Percentiles rank a stretch among this genome's conserved stretches.
Conservation (phyloP, 1,139 yeast species). For the Saccharomycopsis crataegensis region DNA sequence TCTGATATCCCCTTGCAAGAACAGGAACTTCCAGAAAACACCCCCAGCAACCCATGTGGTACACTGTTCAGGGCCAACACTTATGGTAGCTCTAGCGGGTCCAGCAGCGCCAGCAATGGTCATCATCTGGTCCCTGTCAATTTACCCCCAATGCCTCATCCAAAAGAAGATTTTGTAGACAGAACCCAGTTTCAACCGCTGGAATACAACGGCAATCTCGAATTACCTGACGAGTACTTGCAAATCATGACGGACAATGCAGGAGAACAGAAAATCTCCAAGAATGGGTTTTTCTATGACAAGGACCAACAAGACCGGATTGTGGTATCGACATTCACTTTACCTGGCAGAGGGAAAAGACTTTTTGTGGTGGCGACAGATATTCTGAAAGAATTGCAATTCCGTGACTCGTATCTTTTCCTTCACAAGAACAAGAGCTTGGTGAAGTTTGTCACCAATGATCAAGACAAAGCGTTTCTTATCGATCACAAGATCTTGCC, state of each 20-base stretch:
- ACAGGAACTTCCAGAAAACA: slow-evolving; percentile 21
- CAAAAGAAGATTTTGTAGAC: slow-evolving; percentile 17
- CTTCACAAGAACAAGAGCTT: slow-evolving; percentile 54
- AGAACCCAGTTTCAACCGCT: slow-evolving; percentile 15
- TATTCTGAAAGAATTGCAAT: slow-evolving; percentile 57
- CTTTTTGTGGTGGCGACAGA: slow-evolving; percentile 62
- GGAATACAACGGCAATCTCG: slow-evolving; percentile 24
- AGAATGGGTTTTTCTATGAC: slow-evolving; percentile 47
- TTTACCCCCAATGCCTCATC: slow-evolving; percentile 17
- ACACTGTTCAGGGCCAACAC: no score
- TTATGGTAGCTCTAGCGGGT: no score
- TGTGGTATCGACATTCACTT: slow-evolving; percentile 50
- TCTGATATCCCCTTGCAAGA: slow-evolving; percentile 19
- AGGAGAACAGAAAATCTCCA: slow-evolving; percentile 50
- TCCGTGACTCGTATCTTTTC: slow-evolving; percentile 57
- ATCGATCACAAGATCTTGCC: slow-evolving; percentile 47
- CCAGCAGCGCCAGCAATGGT: no score
- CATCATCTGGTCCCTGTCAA: slow-evolving; percentile 19
- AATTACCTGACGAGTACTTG: slow-evolving; percentile 30
- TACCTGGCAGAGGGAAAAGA: slow-evolving; percentile 43
- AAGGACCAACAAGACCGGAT: slow-evolving; percentile 38
- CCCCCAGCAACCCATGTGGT: slow-evolving; percentile 23
- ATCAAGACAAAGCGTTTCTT: slow-evolving; percentile 56
- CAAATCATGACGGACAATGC: slow-evolving; percentile 36
- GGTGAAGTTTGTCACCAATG: slow-evolving; percentile 48